Evolutionary conservation across 2,329 filamentous ascomycete genomes (phyloP).

Genomic region (Zymoseptoria brevis): DNA sequence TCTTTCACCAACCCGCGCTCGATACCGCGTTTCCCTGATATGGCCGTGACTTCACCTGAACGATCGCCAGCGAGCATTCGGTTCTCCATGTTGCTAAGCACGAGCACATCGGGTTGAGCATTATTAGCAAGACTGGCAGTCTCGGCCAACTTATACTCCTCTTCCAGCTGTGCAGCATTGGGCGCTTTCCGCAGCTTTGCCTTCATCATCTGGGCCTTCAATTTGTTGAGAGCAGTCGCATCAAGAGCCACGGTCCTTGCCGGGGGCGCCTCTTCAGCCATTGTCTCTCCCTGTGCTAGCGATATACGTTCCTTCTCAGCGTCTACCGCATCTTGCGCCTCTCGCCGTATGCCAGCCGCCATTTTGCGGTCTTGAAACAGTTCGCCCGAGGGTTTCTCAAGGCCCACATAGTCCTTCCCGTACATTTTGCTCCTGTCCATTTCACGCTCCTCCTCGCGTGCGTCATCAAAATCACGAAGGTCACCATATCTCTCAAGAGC

Average conservation of each 20-base stretch:
- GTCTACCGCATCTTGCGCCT: conserved; percentile 23
- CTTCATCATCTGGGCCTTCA: conserved; percentile 93
- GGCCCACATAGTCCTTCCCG: conserved; percentile 73
- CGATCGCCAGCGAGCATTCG: conserved; percentile 74
- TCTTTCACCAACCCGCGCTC: conserved; percentile 80
- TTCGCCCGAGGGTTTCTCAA: conserved; percentile 81
- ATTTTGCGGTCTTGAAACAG: conserved; percentile 69
- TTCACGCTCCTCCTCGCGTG: conserved; percentile 86
- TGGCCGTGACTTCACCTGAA: conserved; percentile 65
- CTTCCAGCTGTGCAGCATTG: conserved; percentile 68
- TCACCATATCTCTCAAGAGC: conserved; percentile 75
- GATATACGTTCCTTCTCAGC: conserved; percentile 22
- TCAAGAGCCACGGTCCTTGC: conserved; percentile 53
- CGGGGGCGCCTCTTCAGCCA: conserved; percentile 48
- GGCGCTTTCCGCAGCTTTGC: conserved; percentile 75
- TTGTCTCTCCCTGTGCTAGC: conserved; percentile 47
- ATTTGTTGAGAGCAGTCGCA: conserved; percentile 72
- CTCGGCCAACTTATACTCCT: conserved; percentile 71
- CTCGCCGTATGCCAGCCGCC: conserved; percentile 45
- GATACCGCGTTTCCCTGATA: conserved; percentile 72
- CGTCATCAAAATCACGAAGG: conserved; percentile 80
- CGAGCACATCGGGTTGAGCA: conserved; percentile 60
- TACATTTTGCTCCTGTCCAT: conserved; percentile 75
- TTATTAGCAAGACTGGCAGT: conserved; percentile 49
- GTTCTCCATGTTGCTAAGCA: conserved; percentile 81